phyloP scores from a whole-genome alignment of 805 yeast genomes.

The Lachancea fermentati region DNA sequence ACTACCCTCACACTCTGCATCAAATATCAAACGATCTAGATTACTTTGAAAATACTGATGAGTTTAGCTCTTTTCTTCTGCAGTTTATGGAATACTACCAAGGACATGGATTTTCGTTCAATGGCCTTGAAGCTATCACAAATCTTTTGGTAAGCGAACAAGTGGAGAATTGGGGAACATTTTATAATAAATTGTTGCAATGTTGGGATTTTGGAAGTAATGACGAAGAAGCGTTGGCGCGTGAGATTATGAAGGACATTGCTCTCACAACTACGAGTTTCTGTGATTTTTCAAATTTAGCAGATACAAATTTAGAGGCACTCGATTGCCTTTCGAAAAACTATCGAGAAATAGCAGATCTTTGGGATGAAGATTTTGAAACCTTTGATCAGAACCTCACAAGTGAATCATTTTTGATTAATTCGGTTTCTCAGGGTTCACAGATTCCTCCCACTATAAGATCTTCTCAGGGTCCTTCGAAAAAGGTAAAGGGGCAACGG shows the following conservation, averaged over 20 bases:
- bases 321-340: slow-evolving; percentile 11
- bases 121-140: slow-evolving; percentile 12
- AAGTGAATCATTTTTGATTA: not conserved
- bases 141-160: slow-evolving; percentile 17
- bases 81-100: slow-evolving; percentile 25
- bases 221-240: slow-evolving; percentile 16
- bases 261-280: slow-evolving; percentile 16
- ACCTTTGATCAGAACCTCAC: not conserved
- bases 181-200: slow-evolving; percentile 24
- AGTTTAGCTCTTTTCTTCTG: slow-evolving; percentile 23
- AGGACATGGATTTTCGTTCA: slow-evolving; percentile 19
- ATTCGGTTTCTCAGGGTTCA: slow-evolving; percentile 8
- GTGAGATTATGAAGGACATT: slow-evolving; percentile 17
- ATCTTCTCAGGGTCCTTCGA: slow-evolving; percentile 21
- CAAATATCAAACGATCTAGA: slow-evolving; percentile 13
- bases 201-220: slow-evolving; percentile 25
- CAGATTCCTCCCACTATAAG: slow-evolving; percentile 27
- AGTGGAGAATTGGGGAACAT: slow-evolving; percentile 15
- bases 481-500: slow-evolving; percentile 5
- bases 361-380: slow-evolving; percentile 21
- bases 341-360: slow-evolving; percentile 17
- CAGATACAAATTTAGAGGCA: slow-evolving; percentile 5
- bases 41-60: slow-evolving; percentile 17
- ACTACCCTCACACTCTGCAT: slow-evolving; percentile 6
- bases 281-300: slow-evolving; percentile 9